phyloP scores from a whole-genome alignment of 2,329 filamentous ascomycete species.

The Purpureocillium lavendulum region DNA sequence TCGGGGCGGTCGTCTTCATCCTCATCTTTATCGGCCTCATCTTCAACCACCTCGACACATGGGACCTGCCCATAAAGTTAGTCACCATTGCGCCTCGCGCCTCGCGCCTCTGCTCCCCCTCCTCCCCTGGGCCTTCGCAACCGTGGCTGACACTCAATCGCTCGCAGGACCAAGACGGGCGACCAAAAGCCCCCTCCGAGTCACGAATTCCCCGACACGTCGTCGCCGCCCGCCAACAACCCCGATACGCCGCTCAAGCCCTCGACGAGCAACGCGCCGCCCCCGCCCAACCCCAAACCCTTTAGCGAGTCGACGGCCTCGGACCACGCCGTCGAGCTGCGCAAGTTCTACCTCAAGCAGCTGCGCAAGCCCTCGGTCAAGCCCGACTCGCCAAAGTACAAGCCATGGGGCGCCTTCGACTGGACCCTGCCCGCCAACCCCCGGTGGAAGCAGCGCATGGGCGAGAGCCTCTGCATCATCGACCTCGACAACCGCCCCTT shows the following conservation, averaged over 20 bases:
- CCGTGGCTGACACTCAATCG: no score
- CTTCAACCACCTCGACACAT: conserved; percentile 22
- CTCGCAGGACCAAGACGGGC: no score
- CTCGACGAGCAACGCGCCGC: no score
- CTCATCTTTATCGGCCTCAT: conserved; percentile 20
- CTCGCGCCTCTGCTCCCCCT: no score
- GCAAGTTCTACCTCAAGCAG: conserved; percentile 22
- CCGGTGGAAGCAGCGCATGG: conserved; percentile 24
- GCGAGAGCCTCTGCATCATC: conserved; percentile 34
- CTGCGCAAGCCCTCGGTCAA: conserved; percentile 20
- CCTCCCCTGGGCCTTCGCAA: no score
- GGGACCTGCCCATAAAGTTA: conserved; percentile 13
- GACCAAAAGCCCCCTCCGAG: no score
- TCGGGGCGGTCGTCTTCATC: conserved; percentile 22
- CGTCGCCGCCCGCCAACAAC: no score
- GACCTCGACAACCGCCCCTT: conserved; percentile 35
- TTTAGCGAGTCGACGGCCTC: neutral
- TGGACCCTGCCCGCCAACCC: conserved; percentile 17
- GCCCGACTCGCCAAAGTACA: conserved; percentile 17
- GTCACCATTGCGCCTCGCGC: neutral
- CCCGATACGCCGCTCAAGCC: no score
- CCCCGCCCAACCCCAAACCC: neutral
- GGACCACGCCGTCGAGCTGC: conserved; percentile 11
- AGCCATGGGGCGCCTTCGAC: conserved; percentile 22
- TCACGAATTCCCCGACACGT: no score